Conservation (phyloP, 257 asterid species). For the Leonotis leonurus region DNA sequence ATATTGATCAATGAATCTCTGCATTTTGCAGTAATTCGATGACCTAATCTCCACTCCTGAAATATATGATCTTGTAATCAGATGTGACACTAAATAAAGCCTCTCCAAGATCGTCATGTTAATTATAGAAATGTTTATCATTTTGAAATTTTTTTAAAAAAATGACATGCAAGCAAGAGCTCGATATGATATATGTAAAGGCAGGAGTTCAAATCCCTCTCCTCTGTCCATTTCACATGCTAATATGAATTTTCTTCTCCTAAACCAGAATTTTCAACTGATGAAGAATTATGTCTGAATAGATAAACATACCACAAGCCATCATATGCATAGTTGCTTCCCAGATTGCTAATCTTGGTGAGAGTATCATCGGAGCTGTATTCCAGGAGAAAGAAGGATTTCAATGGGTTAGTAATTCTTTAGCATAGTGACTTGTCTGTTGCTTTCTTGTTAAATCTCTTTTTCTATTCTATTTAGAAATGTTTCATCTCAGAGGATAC, state of each 20-base stretch:
- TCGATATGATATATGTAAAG: background rate
- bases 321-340: slow-evolving; percentile 68
- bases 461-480: background rate
- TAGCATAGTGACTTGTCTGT: background rate
- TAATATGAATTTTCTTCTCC: background rate
- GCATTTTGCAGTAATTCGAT: background rate
- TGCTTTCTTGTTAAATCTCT: background rate
- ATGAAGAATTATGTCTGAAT: slow-evolving; percentile 16
- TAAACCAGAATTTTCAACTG: background rate
- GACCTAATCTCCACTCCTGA: background rate
- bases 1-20: background rate
- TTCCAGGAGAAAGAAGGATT: slow-evolving; percentile 46
- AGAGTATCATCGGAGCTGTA: slow-evolving; percentile 84
- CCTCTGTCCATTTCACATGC: slow-evolving; percentile 3
- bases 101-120: background rate
- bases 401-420: slow-evolving; percentile 35
- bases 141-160: background rate
- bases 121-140: background rate
- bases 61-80: background rate
- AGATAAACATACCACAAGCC: slow-evolving; percentile 53
- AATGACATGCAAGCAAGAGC: background rate
- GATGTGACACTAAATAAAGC: background rate
- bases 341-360: slow-evolving; percentile 96
- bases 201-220: background rate
- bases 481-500: background rate